Base-by-base conservation (phyloP, 495 filamentous ascomycete genomes). In the Aspergillus funiculosus region DNA sequence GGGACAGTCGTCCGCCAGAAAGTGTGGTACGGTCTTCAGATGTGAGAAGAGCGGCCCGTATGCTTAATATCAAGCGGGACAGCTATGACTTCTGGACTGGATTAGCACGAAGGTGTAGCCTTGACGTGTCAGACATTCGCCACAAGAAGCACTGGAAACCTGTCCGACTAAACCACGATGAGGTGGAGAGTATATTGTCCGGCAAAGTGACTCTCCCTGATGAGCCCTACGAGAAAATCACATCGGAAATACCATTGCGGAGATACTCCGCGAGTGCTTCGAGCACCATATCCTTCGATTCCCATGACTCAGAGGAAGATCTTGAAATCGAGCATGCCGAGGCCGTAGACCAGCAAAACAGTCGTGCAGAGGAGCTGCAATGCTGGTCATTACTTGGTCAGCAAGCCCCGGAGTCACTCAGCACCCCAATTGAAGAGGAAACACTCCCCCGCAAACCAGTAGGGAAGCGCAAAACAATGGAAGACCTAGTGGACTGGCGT, bases 31-130 rank as follows among this genome's bases (percentile, higher is more conserved):
- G 64, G 40, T 51, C 42, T 3, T 60, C 66, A 30, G 89, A 95
- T 55, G 85, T 91, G 1, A 54, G 66, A 17, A 78, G 83, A 1
- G 86, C 87, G 0, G 58, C 79, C 2, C 66, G 81, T 8, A 74
- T 66, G 18, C 42, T 71, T 18, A 60, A 64, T 43, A 65, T 74
- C 64, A 63, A 65, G 32, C 53, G 46, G 13, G 44, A 63, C 19
- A 30, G 57, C 15, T 53, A 52, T 13, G 63, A 77, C 9, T 81
- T 80, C 39, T 88, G 86, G 80, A 64, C 67, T n/a, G 61, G 59
- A 2, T 59, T 74, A 21, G 72, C 86, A 5, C 72, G 84, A 42
- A 72, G 81, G 50, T 72, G 82, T 50, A 61, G 72, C 22, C 47
- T 89, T 5, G 54, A 71, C 19, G 78, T 90, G 9, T 66, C 68